Percentiles rank a stretch among this genome's conserved stretches.
These are phyloP conservation scores for Daedalea quercina DNA, from an alignment of 768 basidiomycete species.

Conservation along the genomic window DNA sequence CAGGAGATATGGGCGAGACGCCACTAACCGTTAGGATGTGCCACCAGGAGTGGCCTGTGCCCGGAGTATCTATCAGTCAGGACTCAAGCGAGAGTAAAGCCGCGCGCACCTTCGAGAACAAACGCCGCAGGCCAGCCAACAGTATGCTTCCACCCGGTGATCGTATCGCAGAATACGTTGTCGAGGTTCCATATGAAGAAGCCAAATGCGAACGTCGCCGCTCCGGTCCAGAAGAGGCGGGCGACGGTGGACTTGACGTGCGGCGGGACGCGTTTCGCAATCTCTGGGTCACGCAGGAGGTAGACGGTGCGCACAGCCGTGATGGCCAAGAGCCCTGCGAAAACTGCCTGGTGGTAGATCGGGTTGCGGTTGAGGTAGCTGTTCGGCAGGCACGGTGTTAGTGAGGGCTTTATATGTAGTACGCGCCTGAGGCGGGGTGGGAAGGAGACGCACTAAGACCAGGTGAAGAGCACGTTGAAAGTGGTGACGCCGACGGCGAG, in stretches of 20 bases:
- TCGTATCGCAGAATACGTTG: constrained; percentile 60
- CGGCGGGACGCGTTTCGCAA: constrained; percentile 33
- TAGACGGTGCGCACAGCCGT: constrained; percentile 43
- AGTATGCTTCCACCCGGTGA: constrained; percentile 48
- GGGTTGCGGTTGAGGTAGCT: constrained; percentile 69
- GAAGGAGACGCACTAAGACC: constrained; percentile 64
- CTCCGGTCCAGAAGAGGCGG: constrained; percentile 46
- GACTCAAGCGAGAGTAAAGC: not conserved
- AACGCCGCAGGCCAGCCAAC: constrained; percentile 65
- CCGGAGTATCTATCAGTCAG: not conserved
- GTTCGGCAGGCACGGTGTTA: constrained; percentile 1
- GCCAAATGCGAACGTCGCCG: constrained; percentile 49
- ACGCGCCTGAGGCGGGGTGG: too few species aligned
- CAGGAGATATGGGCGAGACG: not conserved
- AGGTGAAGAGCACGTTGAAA: constrained; percentile 59
- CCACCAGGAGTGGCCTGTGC: constrained; percentile 67
- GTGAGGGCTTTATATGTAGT: not conserved
- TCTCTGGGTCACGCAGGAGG: constrained; percentile 41
- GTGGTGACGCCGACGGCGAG: constrained; percentile 30
- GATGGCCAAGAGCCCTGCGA: constrained; percentile 49
- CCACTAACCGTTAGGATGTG: constrained; percentile 54
- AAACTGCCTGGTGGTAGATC: constrained; percentile 73
- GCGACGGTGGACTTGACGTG: constrained; percentile 35
- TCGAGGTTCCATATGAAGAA: constrained; percentile 80
- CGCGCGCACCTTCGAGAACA: constrained; percentile 48